Evolutionary conservation across 441 rosid species (phyloP).

Genomic region (Populus hybrid): DNA sequence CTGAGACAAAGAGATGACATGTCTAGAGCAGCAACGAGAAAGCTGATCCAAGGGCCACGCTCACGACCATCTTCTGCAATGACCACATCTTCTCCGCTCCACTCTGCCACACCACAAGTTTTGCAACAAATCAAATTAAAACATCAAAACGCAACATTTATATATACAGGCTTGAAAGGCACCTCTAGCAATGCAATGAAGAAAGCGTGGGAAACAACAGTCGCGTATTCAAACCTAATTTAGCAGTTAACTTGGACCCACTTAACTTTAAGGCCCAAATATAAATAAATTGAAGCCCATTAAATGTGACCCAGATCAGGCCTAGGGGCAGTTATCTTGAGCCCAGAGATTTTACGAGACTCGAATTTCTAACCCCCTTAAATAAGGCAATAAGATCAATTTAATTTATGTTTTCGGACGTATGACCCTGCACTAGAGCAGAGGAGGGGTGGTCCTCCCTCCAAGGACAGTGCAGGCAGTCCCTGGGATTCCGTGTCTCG

Average conservation of each 20-base stretch:
- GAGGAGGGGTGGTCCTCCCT: neutral
- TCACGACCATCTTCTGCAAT: slow-evolving; percentile 27
- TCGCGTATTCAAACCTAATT: no score
- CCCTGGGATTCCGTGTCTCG: slow-evolving; percentile 15
- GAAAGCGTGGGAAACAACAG: no score
- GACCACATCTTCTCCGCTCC: slow-evolving; percentile 44
- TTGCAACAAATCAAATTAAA: neutral
- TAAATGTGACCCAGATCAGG: no score
- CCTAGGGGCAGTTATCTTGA: no score
- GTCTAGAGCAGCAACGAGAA: slow-evolving; percentile 48
- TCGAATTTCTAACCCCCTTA: neutral
- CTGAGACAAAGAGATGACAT: neutral
- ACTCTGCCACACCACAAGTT: slow-evolving; percentile 44
- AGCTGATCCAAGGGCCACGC: slow-evolving; percentile 46
- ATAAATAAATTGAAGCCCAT: no score
- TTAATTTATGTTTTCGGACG: neutral
- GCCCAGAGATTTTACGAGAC: no score
- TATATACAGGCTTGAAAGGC: no score
- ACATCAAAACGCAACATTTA: neutral
- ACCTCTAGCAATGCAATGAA: no score
- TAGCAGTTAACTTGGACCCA: no score
- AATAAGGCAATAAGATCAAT: neutral
- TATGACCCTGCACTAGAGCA: neutral
- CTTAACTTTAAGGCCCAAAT: no score
- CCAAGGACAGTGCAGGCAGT: neutral